Evolutionary conservation across 2,329 filamentous ascomycete species (phyloP).

Genomic region (Sclerotinia nivalis): DNA sequence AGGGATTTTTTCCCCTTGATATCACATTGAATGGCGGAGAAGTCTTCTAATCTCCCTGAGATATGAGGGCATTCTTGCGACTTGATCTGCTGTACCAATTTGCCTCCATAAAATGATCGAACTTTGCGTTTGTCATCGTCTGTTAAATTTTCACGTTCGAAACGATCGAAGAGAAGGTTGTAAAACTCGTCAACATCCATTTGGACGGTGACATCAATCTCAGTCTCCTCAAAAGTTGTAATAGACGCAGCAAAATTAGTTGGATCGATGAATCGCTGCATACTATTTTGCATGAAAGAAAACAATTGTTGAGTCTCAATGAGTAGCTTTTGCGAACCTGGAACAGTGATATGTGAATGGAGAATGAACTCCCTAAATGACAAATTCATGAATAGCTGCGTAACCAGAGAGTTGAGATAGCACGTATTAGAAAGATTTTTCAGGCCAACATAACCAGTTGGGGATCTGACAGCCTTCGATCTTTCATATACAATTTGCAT

Average conservation of each 20-base stretch:
- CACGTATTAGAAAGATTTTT: conserved; percentile 93
- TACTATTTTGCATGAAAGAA: conserved; percentile 80
- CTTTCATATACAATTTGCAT: conserved; percentile 64
- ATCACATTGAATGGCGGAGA: conserved; percentile 93
- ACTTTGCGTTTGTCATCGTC: conserved; percentile 70
- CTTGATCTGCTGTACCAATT: conserved; percentile 91
- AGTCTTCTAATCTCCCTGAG: conserved; percentile 85
- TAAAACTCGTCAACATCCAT: conserved; percentile 99
- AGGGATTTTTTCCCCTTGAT: conserved; percentile 88
- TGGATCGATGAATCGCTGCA: conserved; percentile 72
- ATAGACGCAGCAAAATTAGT: conserved; percentile 71
- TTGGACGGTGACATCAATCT: conserved; percentile 84
- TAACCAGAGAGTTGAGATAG: conserved; percentile 92
- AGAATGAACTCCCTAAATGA: conserved; percentile 86
- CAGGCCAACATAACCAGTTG: conserved; percentile 85
- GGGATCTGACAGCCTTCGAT: conserved; percentile 66
- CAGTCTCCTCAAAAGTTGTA: conserved; percentile 76
- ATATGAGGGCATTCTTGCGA: conserved; percentile 94
- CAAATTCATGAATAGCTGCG: conserved; percentile 94
- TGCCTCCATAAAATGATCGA: conserved; percentile 84
- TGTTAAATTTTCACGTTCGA: conserved; percentile 76
- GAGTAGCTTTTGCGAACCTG: conserved; percentile 66
- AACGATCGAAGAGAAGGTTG: conserved; percentile 86
- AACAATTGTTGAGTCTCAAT: conserved; percentile 80
- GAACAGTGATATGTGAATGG: conserved; percentile 55